Percentiles rank a stretch among this genome's conserved stretches.
These are phyloP conservation scores for Phytopythium boreale DNA, from an alignment of 352 stramenopile genomes.

Conservation along the genomic window DNA sequence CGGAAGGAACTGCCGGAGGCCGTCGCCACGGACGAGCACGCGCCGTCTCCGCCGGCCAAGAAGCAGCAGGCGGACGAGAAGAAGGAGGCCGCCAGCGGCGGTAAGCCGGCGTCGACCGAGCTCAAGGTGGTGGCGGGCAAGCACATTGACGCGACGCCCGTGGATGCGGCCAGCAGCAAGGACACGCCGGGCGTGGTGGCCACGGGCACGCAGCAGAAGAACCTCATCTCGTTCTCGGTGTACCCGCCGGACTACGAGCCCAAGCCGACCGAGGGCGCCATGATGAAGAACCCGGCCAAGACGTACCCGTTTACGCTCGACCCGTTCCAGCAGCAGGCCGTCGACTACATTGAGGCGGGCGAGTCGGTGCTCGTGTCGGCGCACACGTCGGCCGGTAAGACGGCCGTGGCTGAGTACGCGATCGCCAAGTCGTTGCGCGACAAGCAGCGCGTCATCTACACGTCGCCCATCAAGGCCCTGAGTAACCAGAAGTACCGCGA, in stretches of 20 bases:
- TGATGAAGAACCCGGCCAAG: slow-evolving; percentile 90
- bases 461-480: slow-evolving; percentile 99
- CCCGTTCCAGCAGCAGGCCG: slow-evolving; percentile 97
- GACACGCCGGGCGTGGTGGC: slow-evolving; percentile 65
- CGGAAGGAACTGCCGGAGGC: slow-evolving; percentile 33
- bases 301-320: slow-evolving; percentile 98
- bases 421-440: slow-evolving; percentile 96
- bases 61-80: slow-evolving; percentile 30
- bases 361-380: slow-evolving; percentile 99
- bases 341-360: slow-evolving; percentile 95
- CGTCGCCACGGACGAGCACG: slow-evolving; percentile 25
- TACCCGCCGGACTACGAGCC: slow-evolving; percentile 74
- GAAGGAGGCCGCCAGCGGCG: slow-evolving; percentile 7
- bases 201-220: slow-evolving; percentile 95
- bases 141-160: slow-evolving; percentile 65
- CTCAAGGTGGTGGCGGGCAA: slow-evolving; percentile 74
- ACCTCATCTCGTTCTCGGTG: slow-evolving; percentile 94
- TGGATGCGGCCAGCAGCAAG: slow-evolving; percentile 27
- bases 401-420: slow-evolving; percentile 97
- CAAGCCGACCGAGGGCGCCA: slow-evolving; percentile 41
- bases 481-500: slow-evolving; percentile 99
- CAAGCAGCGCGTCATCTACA: slow-evolving; percentile 97
- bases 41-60: slow-evolving; percentile 39
- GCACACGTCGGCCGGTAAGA: slow-evolving; percentile 98
- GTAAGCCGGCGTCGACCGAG: slow-evolving; percentile 23